Evolutionary conservation across 768 basidiomycete genomes (phyloP).

Genomic region (Jaapia argillacea): DNA sequence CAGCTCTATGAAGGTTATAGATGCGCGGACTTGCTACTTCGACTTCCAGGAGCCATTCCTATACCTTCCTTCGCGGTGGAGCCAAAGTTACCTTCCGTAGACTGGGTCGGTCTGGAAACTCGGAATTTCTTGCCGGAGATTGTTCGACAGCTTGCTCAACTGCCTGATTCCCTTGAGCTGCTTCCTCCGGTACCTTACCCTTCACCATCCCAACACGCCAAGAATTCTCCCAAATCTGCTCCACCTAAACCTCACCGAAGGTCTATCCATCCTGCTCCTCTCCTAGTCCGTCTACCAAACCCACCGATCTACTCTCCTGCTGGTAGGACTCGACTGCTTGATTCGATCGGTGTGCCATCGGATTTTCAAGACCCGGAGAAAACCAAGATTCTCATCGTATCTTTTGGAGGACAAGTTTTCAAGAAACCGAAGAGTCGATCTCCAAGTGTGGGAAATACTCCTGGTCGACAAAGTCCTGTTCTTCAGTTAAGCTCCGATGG

Average conservation of each 20-base stretch:
- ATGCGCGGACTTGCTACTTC: slow-evolving; percentile 60
- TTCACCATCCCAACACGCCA: slow-evolving; percentile 2
- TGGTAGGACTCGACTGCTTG: slow-evolving; percentile 46
- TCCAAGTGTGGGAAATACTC: slow-evolving; percentile 13
- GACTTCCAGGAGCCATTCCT: slow-evolving; percentile 65
- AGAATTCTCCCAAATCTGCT: slow-evolving; percentile 3
- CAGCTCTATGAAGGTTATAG: slow-evolving; percentile 57
- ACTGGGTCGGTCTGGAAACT: slow-evolving; percentile 47
- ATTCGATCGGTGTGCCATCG: slow-evolving; percentile 47
- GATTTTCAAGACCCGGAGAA: slow-evolving; percentile 32
- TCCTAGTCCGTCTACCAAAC: slow-evolving; percentile 57
- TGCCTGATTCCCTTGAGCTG: slow-evolving; percentile 21
- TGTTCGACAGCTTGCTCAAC: slow-evolving; percentile 26
- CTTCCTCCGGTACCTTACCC: slow-evolving; percentile 35
- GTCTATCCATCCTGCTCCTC: slow-evolving; percentile 40
- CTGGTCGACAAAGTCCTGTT: too few species aligned
- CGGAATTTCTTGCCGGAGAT: slow-evolving; percentile 39
- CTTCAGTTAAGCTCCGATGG: slow-evolving; percentile 1
- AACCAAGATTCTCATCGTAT: slow-evolving; percentile 64
- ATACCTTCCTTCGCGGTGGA: slow-evolving; percentile 57
- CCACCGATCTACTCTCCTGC: slow-evolving; percentile 37
- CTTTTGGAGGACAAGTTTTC: slow-evolving; percentile 74
- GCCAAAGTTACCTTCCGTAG: slow-evolving; percentile 47
- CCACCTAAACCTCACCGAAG: slow-evolving; percentile 22
- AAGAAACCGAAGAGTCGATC: slow-evolving; percentile 38